Percentiles rank a stretch among this genome's conserved stretches.
phyloP scores from a whole-genome alignment of 2,329 filamentous ascomycete genomes.

The Nemania sp. region DNA sequence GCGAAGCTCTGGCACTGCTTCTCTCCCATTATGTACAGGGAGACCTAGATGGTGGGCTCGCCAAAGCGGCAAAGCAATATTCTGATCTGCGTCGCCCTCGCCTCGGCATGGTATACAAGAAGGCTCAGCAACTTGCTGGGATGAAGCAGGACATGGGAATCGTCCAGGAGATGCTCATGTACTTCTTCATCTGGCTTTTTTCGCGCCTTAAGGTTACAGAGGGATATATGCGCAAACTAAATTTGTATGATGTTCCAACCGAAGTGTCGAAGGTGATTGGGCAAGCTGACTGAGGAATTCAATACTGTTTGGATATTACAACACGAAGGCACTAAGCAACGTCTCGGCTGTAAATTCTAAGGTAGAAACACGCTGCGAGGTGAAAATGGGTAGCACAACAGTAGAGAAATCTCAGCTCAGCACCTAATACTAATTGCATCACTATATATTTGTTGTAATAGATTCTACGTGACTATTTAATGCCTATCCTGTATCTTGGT shows the following conservation, averaged over 20 bases:
- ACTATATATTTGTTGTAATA: neutral
- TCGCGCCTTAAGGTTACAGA: constrained; percentile 25
- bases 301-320: neutral
- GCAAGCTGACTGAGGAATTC: neutral
- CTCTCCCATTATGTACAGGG: constrained; percentile 28
- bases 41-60: constrained; percentile 3
- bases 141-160: constrained; percentile 39
- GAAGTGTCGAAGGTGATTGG: constrained; percentile 30
- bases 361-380: neutral
- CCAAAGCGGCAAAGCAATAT: constrained; percentile 27
- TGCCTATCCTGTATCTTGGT: too few species aligned
- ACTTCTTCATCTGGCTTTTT: constrained; percentile 35
- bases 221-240: constrained; percentile 29
- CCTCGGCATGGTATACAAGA: constrained; percentile 36
- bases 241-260: constrained; percentile 33
- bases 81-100: constrained; percentile 35
- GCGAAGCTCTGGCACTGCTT: constrained; percentile 30
- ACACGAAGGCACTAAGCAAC: neutral
- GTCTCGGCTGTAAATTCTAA: neutral
- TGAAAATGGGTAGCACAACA: neutral
- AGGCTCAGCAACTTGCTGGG: constrained; percentile 36
- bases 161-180: constrained; percentile 37
- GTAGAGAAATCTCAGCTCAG: neutral
- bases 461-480: neutral
- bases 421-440: neutral